phyloP scores from a whole-genome alignment of 176 grass and related monocot genomes.

The Aegilops speltoides region DNA sequence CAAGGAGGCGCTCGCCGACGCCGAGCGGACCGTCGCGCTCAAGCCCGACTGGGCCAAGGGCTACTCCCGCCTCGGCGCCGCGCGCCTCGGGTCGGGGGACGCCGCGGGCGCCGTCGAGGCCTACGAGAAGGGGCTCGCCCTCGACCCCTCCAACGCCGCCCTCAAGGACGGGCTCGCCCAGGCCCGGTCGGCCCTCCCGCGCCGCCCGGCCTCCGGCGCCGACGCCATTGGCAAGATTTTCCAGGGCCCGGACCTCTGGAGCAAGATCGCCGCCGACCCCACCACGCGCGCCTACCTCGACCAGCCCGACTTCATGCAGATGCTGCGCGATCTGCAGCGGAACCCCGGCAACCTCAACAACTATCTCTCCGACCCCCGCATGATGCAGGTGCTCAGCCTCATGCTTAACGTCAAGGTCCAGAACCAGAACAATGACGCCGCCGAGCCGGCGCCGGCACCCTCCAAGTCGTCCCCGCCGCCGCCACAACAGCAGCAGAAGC shows the following conservation, averaged over 20 bases:
- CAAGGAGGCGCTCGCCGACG: slow-evolving; percentile 68
- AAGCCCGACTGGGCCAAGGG: slow-evolving; percentile 97
- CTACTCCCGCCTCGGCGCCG: slow-evolving; percentile 90
- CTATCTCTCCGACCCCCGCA: slow-evolving; percentile 81
- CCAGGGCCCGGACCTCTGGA: slow-evolving; percentile 86
- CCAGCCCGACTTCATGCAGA: slow-evolving; percentile 83
- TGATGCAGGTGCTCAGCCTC: slow-evolving; percentile 92
- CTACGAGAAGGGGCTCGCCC: slow-evolving; percentile 81
- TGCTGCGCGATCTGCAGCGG: slow-evolving; percentile 84
- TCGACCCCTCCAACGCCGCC: slow-evolving; percentile 74
- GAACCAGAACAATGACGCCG: slow-evolving; percentile 21
- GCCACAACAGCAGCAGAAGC: slow-evolving; percentile 3
- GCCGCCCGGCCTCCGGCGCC: slow-evolving; percentile 34
- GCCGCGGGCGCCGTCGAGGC: slow-evolving; percentile 53
- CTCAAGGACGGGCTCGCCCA: slow-evolving; percentile 75
- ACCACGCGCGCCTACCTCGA: slow-evolving; percentile 73
- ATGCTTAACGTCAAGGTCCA: slow-evolving; percentile 89
- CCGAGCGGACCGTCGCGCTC: slow-evolving; percentile 74
- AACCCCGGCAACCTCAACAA: slow-evolving; percentile 67
- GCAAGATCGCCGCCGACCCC: slow-evolving; percentile 76
- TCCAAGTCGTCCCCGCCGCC: slow-evolving; percentile 9
- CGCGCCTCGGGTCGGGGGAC: slow-evolving; percentile 64
- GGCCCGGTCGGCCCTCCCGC: slow-evolving; percentile 32
- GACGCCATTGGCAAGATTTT: slow-evolving; percentile 71
- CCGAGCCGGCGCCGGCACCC: slow-evolving; percentile 44